Evolutionary conservation across 495 filamentous ascomycete species (phyloP), one percentile per base, ranked within the genome.

Genomic region (Lepidopterella palustris): DNA sequence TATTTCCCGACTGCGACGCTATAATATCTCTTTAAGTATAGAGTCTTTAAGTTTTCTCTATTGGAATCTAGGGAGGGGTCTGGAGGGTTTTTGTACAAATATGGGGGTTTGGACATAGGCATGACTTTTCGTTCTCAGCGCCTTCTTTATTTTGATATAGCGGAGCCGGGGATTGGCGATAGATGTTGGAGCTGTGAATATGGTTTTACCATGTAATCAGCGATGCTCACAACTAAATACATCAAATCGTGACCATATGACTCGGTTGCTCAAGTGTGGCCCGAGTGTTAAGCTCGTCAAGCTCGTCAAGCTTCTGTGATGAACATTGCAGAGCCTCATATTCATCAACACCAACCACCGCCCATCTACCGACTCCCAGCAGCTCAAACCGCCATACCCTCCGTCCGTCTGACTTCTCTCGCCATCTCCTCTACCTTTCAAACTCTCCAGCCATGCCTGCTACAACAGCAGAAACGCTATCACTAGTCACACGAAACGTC

Each of bases 381-480:
- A 11, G 9, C 35, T 20, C 28, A 52, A 40, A 50, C 47, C 20
- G 31, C 45, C 47, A 4, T 53, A 35, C 23, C 54, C 45, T 48
- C 27, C 57, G 29, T 13, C 53, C 49, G 32, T 18, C 45, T 50
- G 53, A 11, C 23, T 18, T 45, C 31, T 45, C 29, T 27, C 53
- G 29, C 62, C 61, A 57, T 55, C 53, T 45, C 58, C 55, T 55
- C 45, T 45, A 60, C 49, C 47, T 20, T 11, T 57, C 48, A 32
- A 35, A 56, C 21, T 54, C 58, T 59, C 60, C 65, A 75, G 79
- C 68, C 69, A 96, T 97, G 91, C 91, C 90, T 77, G 83, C 91
- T 75, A 97, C 91, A 61, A 96, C 91, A 74, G 90, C 89, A 68
- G 91, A 97, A 75, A 92, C 91, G 60, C 85, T 97, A 69, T 91